phyloP scores from a whole-genome alignment of 495 filamentous ascomycete genomes.

The Cercophora sp. region DNA sequence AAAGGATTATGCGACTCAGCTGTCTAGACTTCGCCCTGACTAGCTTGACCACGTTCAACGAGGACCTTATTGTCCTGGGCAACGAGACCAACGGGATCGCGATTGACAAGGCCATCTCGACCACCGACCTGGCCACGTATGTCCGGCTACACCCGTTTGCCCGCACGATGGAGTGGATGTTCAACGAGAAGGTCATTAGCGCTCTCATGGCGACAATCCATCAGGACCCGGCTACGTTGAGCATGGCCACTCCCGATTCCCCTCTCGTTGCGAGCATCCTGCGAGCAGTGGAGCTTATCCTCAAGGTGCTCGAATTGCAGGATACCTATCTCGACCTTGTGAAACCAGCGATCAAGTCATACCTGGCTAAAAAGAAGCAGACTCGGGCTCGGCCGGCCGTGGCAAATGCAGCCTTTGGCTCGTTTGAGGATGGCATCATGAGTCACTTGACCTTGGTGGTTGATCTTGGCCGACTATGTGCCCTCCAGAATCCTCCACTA shows the following conservation, averaged over 20 bases:
- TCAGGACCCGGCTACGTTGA: conserved; percentile 64
- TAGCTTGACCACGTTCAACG: conserved; percentile 82
- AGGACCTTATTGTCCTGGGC: conserved; percentile 78
- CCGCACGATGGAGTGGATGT: conserved; percentile 94
- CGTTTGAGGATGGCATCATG: conserved; percentile 88
- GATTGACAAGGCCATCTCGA: conserved; percentile 67
- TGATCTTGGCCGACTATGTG: conserved; percentile 77
- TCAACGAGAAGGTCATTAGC: conserved; percentile 82
- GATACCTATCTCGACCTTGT: conserved; percentile 87
- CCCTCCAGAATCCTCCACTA: conserved; percentile 70
- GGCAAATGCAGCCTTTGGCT: conserved; percentile 68
- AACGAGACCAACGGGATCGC: conserved; percentile 66
- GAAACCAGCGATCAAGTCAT: conserved; percentile 66
- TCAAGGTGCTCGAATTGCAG: conserved; percentile 76
- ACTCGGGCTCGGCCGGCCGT: conserved; percentile 43
- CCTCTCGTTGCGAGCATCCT: conserved; percentile 70
- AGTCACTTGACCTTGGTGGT: conserved; percentile 72
- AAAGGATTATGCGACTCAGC: conserved; percentile 64
- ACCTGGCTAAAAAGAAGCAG: conserved; percentile 36
- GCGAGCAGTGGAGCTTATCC: conserved; percentile 73
- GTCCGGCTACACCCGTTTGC: conserved; percentile 84
- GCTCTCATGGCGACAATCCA: conserved; percentile 72
- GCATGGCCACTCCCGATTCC: conserved; percentile 63
- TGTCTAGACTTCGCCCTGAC: conserved; percentile 74
- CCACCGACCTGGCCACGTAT: conserved; percentile 70